A percentile compares a stretch with the other conserved stretches of the same genome.
These are phyloP conservation scores for Coniochaeta sp. DNA, from an alignment of 2,329 filamentous ascomycete genomes.

Conservation along the genomic window DNA sequence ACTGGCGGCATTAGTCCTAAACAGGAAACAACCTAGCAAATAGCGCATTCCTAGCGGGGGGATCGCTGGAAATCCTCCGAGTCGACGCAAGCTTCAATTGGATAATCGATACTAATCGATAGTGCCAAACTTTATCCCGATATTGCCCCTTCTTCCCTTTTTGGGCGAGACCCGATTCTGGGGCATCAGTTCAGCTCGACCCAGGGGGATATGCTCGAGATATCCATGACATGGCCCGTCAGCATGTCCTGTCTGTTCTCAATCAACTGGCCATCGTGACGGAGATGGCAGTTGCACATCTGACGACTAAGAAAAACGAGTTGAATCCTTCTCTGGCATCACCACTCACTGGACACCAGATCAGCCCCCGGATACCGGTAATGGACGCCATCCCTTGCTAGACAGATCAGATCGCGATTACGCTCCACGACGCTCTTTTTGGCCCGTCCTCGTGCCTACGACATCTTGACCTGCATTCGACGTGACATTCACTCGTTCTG, in stretches of 20 bases:
- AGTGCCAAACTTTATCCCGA: conserved; percentile 1
- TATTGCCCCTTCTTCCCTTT: not conserved
- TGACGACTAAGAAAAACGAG: no score
- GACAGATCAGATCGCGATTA: no score
- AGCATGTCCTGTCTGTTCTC: not conserved
- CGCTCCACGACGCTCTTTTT: not conserved
- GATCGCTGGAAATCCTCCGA: not conserved
- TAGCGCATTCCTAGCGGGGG: not conserved
- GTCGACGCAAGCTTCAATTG: not conserved
- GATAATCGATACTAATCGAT: no score
- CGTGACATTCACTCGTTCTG: not conserved
- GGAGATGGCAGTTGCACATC: not conserved
- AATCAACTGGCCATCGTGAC: not conserved
- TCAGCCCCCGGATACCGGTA: not conserved
- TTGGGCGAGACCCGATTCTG: not conserved
- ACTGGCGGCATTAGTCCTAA: not conserved
- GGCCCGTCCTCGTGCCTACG: not conserved
- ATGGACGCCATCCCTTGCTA: not conserved
- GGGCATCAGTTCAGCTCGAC: not conserved
- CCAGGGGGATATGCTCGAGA: no score
- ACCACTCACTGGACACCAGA: no score
- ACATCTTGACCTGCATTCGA: not conserved
- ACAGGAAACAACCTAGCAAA: not conserved
- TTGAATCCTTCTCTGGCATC: no score
- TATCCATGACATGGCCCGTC: not conserved